Evolutionary conservation across 352 stramenopile species (phyloP).

Genomic region (Phytopythium sindhum): DNA sequence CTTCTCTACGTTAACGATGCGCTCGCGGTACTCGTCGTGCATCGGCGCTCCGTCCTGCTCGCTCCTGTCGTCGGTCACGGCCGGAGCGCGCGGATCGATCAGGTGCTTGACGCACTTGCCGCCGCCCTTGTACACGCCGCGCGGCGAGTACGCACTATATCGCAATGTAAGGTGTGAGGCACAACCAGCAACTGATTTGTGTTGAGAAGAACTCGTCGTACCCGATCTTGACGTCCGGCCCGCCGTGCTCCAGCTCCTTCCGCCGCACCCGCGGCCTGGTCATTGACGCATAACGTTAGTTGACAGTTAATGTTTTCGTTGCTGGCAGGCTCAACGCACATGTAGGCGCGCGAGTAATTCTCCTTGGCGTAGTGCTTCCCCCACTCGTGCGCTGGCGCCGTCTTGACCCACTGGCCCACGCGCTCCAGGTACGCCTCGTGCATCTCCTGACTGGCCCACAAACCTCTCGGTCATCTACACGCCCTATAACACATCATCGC

Average conservation of each 20-base stretch:
- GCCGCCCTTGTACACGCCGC: conserved; percentile 50
- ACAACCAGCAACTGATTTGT: neutral
- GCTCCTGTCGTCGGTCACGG: neutral
- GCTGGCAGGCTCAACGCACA: conserved; percentile 26
- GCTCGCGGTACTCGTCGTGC: conserved; percentile 39
- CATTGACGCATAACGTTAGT: neutral
- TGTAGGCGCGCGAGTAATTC: conserved; percentile 38
- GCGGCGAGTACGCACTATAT: conserved; percentile 44
- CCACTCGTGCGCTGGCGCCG: conserved; percentile 41
- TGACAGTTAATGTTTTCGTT: neutral
- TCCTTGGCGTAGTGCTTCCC: conserved; percentile 53
- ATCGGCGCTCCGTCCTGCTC: conserved; percentile 11
- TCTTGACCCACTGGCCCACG: conserved; percentile 48
- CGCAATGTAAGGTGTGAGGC: conserved; percentile 3
- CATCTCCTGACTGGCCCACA: conserved; percentile 55
- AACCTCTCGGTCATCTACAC: neutral
- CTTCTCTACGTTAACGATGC: conserved; percentile 54
- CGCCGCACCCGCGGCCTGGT: conserved; percentile 38
- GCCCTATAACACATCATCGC: neutral
- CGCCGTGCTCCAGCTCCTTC: conserved; percentile 39
- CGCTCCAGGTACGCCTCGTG: conserved; percentile 57
- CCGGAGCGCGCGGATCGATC: conserved; percentile 8
- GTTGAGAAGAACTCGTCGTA: conserved; percentile 12
- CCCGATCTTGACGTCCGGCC: conserved; percentile 38
- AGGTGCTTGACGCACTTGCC: conserved; percentile 38